Percentiles rank a stretch among this genome's conserved stretches.
These are phyloP conservation scores for Schizosaccharomyces lindneri DNA, from an alignment of 805 yeast species.

Conservation along the genomic window DNA sequence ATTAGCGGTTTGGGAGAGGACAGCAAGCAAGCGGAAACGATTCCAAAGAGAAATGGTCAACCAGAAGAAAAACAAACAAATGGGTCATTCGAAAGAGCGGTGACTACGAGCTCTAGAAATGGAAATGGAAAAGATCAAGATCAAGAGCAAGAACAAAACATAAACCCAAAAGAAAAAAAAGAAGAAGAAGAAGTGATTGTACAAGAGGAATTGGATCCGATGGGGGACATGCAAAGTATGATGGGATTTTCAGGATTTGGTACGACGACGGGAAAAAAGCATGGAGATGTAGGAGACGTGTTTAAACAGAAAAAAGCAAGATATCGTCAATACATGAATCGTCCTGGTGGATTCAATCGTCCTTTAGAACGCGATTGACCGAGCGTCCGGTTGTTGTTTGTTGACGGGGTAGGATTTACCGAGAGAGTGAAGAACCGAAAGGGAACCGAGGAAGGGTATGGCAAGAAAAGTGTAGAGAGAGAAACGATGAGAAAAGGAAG, in stretches of 20 bases:
- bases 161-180: too few species aligned
- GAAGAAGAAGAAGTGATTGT: not conserved
- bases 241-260: constrained; percentile 23
- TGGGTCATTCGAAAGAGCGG: not conserved
- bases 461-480: too few species aligned
- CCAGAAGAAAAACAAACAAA: not conserved
- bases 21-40: not conserved
- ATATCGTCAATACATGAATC: constrained; percentile 21
- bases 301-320: constrained; percentile 12
- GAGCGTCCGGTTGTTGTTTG: too few species aligned
- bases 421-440: too few species aligned
- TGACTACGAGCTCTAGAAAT: not conserved
- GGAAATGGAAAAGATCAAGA: not conserved
- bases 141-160: too few species aligned
- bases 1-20: not conserved
- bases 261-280: constrained; percentile 19
- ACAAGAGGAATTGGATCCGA: not conserved
- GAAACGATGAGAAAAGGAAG: too few species aligned
- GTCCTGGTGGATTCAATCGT: constrained; percentile 17
- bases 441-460: too few species aligned
- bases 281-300: constrained; percentile 16
- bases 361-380: not conserved
- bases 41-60: not conserved
- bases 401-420: too few species aligned
- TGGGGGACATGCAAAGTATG: constrained; percentile 6